These are phyloP conservation scores for Bruguiera parviflora DNA, from an alignment of 345 rosid genomes.

Conservation along the genomic window DNA sequence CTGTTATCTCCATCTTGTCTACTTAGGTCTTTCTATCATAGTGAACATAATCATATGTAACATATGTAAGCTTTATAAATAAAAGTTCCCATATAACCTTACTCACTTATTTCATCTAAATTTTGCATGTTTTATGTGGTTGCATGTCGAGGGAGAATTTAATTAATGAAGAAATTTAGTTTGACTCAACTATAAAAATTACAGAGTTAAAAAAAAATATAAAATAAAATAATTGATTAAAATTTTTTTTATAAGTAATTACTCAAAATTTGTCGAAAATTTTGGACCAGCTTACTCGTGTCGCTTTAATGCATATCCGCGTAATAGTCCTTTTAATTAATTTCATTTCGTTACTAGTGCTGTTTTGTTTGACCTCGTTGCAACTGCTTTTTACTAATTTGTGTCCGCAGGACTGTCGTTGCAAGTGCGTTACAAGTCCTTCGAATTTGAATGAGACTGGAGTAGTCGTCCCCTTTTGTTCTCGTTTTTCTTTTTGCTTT, in stretches of 20 bases:
- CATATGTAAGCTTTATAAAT: not conserved
- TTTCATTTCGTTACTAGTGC: slow-evolving; percentile 4
- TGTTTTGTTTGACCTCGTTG: slow-evolving; percentile 32
- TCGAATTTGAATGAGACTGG: not conserved
- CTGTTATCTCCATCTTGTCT: not conserved
- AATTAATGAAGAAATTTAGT: too few species aligned
- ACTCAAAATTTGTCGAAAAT: too few species aligned
- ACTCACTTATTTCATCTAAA: not conserved
- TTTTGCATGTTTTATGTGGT: slow-evolving; percentile 8
- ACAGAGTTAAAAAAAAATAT: too few species aligned
- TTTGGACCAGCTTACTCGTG: too few species aligned
- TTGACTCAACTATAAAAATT: too few species aligned
- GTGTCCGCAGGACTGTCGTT: not conserved
- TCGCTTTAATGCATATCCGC: too few species aligned
- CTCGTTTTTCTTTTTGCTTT: not conserved
- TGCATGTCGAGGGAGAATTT: slow-evolving; percentile 36
- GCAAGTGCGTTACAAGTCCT: too few species aligned
- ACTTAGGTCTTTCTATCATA: not conserved
- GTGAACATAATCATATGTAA: slow-evolving; percentile 1
- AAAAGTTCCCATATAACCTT: not conserved
- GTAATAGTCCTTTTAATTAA: not conserved
- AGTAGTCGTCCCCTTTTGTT: not conserved
- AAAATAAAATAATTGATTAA: too few species aligned
- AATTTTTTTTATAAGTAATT: too few species aligned
- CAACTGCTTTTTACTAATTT: slow-evolving; percentile 17